Evolutionary conservation across 805 yeast genomes (phyloP), one percentile per base, ranked within the genome.

Genomic region (Lipomyces anomalus): DNA sequence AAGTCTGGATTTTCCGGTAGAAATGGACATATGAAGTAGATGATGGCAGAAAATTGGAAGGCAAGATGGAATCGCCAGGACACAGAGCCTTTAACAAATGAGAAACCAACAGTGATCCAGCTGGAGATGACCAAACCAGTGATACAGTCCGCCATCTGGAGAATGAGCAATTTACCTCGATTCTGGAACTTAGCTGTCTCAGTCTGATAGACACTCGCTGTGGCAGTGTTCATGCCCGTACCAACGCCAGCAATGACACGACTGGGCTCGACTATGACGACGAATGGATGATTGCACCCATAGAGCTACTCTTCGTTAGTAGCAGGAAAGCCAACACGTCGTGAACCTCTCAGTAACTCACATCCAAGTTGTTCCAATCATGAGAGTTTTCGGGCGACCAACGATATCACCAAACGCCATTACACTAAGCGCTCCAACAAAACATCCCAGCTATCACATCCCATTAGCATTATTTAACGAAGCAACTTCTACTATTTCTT

Each of bases 131-230:
- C 72, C 32, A 87, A 80, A 60, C 94, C 92, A 40, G 81, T 72
- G 24, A 82, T 80, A 55, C 82, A 78, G 37, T 80, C 75, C 22
- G 84, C 76, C 46, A 88, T 88, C 65, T 83, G 84, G 61, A 83
- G 68, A 52, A 76, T 75, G 46, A 82, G 85, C 54, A 82, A 67
- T 53, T 74, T 68, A 57, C 92, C 90, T 69, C 89, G 76, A 49
- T 70, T 71, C 37, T 84, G 87, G 48, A 79, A 65, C 63, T 74
- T 62, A 54, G 26, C 74, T 65, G 79, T 74, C 65, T 84, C 95
- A 1, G 90, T 73, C 61, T 82, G 90, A 78, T 84, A 84, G 51
- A 82, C 81, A 11, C 94, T 92, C 46, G 82, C 81, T 24, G 88
- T 80, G 17, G 88, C 79, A n/a, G 89, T 82, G 62, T 77, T 78